phyloP scores from a whole-genome alignment of 768 basidiomycete species.

The Calocera viscosa region DNA sequence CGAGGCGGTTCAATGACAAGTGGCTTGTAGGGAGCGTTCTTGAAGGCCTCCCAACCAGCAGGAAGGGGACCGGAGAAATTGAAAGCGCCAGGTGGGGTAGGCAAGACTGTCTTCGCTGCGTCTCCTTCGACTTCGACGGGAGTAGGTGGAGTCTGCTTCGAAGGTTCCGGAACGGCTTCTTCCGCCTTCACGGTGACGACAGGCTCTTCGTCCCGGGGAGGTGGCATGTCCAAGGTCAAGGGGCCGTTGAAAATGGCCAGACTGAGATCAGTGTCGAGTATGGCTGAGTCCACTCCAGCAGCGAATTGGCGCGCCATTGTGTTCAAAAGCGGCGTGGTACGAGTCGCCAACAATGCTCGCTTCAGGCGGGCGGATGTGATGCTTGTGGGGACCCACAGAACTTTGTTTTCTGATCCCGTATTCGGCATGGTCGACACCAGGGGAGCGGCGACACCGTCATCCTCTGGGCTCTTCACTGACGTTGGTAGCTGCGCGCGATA shows the following conservation, averaged over 20 bases:
- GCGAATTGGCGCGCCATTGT: background rate
- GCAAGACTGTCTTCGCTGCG: too few relatives aligned
- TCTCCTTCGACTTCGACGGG: background rate
- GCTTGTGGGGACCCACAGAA: background rate
- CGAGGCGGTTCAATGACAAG: background rate
- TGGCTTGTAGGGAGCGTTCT: background rate
- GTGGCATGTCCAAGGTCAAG: background rate
- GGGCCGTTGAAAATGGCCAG: background rate
- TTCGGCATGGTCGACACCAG: background rate
- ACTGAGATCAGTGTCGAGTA: background rate
- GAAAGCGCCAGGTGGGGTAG: background rate
- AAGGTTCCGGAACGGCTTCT: background rate
- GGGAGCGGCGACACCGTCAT: background rate
- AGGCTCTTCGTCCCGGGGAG: background rate
- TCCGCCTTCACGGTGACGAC: background rate
- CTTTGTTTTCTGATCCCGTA: background rate
- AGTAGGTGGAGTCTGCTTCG: background rate
- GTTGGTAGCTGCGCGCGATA: background rate
- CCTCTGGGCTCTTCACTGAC: background rate
- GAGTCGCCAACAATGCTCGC: background rate
- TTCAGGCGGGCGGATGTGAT: background rate
- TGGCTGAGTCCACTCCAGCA: background rate
- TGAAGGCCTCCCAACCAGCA: background rate
- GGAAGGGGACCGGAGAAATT: background rate
- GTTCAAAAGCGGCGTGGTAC: background rate